A percentile compares a stretch with the other conserved stretches of the same genome.
Conservation (phyloP, 148 eudicot species). For the Silene uniflora region DNA sequence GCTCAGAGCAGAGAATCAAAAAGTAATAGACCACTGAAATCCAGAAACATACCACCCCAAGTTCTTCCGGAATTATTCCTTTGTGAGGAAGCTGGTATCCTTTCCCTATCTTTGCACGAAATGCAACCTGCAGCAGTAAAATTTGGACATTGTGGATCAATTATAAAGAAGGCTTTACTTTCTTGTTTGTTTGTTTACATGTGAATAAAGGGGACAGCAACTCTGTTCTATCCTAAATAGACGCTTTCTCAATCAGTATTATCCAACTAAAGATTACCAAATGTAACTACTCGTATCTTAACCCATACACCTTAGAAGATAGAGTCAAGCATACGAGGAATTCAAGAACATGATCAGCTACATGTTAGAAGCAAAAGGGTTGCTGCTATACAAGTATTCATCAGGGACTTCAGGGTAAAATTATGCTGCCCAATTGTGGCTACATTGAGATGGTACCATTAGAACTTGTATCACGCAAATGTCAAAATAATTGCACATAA, state of each 20-base stretch:
- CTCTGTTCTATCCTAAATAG: background rate
- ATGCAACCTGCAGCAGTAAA: conserved; percentile 57
- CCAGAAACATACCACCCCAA: conserved; percentile 79
- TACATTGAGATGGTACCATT: background rate
- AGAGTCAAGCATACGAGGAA: background rate
- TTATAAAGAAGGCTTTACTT: background rate
- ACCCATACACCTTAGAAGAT: background rate
- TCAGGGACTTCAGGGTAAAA: background rate
- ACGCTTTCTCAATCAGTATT: background rate
- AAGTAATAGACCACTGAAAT: conserved; percentile 6
- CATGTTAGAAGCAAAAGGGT: background rate
- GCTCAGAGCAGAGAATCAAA: background rate
- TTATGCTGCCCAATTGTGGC: background rate
- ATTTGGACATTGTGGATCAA: background rate
- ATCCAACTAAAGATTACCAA: background rate
- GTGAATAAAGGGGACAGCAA: background rate
- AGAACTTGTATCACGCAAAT: background rate
- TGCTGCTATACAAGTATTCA: background rate
- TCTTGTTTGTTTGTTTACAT: background rate
- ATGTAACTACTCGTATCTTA: background rate
- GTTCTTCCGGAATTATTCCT: conserved; percentile 95
- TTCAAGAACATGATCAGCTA: background rate
- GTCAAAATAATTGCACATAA: too few relatives aligned
- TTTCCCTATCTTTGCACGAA: conserved; percentile 96
- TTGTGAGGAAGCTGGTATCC: conserved; percentile 91